phyloP scores from a whole-genome alignment of 2,329 filamentous ascomycete species.

The Ascochyta clinopodiicola region DNA sequence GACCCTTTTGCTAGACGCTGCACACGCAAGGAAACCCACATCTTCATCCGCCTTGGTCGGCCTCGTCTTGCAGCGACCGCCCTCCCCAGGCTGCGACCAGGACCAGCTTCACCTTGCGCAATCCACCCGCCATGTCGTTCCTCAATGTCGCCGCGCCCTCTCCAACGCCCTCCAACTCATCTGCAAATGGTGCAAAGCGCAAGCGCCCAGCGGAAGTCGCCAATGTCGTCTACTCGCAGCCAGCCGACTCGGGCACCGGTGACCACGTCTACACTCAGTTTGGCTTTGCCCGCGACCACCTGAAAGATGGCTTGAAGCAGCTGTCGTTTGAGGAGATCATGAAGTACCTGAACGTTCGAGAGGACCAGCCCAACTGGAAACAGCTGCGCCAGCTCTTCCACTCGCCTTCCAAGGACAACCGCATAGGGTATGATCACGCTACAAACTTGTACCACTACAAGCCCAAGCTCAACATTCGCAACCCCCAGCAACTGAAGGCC shows the following conservation, averaged over 20 bases:
- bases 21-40: constrained; percentile 19
- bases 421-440: constrained; percentile 63
- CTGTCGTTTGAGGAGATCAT: constrained; percentile 79
- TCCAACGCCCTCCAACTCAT: constrained; percentile 60
- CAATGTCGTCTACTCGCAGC: constrained; percentile 73
- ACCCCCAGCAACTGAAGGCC: constrained; percentile 76
- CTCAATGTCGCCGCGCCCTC: constrained; percentile 58
- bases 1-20: constrained; percentile 45
- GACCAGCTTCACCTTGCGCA: not conserved
- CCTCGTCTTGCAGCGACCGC: not conserved
- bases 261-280: constrained; percentile 86
- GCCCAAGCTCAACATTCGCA: constrained; percentile 82
- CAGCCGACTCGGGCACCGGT: constrained; percentile 76
- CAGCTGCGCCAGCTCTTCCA: constrained; percentile 72
- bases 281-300: constrained; percentile 76
- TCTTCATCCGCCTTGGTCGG: not conserved
- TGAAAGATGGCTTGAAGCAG: constrained; percentile 66
- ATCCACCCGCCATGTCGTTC: constrained; percentile 40
- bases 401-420: constrained; percentile 62
- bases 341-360: constrained; percentile 76
- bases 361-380: constrained; percentile 62
- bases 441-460: constrained; percentile 81
- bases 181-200: constrained; percentile 53
- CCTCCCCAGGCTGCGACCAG: constrained; percentile 2
- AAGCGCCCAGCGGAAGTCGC: constrained; percentile 66